Base-by-base conservation (phyloP, 495 filamentous ascomycete genomes). In the Rhypophila decipiens region DNA sequence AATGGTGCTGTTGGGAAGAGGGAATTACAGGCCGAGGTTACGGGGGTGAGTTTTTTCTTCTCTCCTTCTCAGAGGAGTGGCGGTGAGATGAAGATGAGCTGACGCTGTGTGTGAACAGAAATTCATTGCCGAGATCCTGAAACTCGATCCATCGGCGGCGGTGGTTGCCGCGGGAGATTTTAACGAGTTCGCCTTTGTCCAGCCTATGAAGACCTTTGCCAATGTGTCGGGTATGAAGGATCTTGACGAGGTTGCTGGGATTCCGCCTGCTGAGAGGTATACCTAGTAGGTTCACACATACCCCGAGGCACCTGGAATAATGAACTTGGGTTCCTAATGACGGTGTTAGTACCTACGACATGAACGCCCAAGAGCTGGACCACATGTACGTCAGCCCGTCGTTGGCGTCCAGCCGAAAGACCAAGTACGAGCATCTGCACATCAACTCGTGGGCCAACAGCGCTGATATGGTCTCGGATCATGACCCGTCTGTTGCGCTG, bases 151-250 rank as follows among this genome's bases (percentile, higher is more conserved):
- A 2, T 34, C 58, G 1, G 79, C 79, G 0, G 52, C 54, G 7
- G 61, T 84, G 27, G 59, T 80, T 17, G 58, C 69, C 0, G 66
- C 72, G 0, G 81, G 81, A 10, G 79, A 84, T 55, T 85, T 77
- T 59, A 83, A 85, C 69, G 81, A 85, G 63, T 84, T 80, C 52
- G 49, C 69, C 1, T 79, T 77, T 50, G 77, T 74, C 10, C 31
- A 56, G 57, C 78, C 79, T 0, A 55, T 82, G 55, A 51, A 63
- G 27, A 61, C 58, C 0, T 79, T 81, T 50, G 50, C 52, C 5
- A 11, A 34, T 1, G 48, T 67, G 5, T 75, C 72, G 0, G 62
- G 63, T 2, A 63, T 83, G 24, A 49, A 51, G n/a, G 77, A 83
- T 39, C 51, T 83, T 4, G 80, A 84, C 48, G 75, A 66, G 9